Evolutionary conservation across 257 asterid species (phyloP), one percentile per base, ranked within the genome.

Genomic region (Agastache rugosa): DNA sequence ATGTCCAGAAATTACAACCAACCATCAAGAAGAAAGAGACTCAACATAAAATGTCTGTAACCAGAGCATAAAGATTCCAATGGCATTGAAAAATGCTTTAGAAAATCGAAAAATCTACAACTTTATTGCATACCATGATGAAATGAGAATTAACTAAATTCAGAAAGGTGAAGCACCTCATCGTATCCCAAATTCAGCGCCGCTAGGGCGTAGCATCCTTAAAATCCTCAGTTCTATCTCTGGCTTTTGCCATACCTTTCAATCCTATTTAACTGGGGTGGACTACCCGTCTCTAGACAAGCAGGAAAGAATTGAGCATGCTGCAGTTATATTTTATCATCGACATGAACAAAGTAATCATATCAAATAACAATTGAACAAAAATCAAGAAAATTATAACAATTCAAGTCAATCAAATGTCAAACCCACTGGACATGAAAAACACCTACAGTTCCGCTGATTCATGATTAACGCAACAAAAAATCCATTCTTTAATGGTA

Each of bases 221-320:
- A 76, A 94, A 88, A 83, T 94, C 99, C 86, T 92, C 99, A n/a
- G 92, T 87, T 83, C 93, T 87, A 69, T 94, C 97, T 73, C 90
- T 88, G 72, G 77, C 83, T 82, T 83, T 90, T 10, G 91, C 86
- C 97, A 94, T 93, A 73, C 63, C 71, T 80, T 66, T 64, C 58
- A 66, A 70, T 67, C 69, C 22, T 35, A 68, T 37, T 47, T 19
- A 72, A 15, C n/a, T 23, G 75, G 25, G 19, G 67, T 34, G 48
- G 66, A 61, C 7, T 35, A 23, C 6, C 62, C 65, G 71, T 73
- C 79, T 66, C 48, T 23, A 20, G 22, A n/a, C 27, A 27, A 44
- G 58, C 19, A 11, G 41, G 39, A 2, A 6, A 45, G 0, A 37
- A 2, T 25, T 44, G 25, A 19, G 29, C 63, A 35, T 16, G 50